Conservation (phyloP, 768 basidiomycete genomes). For the Collybia mongolica region DNA sequence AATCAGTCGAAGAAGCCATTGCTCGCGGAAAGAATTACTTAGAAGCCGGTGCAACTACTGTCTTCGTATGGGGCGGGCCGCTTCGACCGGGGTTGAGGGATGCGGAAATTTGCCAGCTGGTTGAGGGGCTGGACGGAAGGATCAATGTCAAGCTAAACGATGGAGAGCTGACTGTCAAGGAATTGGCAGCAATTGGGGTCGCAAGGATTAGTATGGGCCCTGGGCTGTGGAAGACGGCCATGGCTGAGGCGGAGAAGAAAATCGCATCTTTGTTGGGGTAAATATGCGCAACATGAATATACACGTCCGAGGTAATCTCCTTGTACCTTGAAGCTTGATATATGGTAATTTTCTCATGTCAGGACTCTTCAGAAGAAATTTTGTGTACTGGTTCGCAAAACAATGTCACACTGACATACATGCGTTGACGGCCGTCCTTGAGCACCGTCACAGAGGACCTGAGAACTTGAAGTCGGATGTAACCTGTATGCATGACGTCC, state of each 20-base stretch:
- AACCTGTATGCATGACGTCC: too few species aligned
- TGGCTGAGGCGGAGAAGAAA: neutral
- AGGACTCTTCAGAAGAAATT: too few species aligned
- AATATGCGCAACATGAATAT: too few species aligned
- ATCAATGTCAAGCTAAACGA: neutral
- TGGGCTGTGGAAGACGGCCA: neutral
- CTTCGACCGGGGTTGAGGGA: neutral
- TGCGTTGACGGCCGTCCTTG: too few species aligned
- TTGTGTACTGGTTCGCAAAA: too few species aligned
- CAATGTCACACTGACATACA: too few species aligned
- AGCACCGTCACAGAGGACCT: too few species aligned
- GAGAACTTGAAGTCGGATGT: too few species aligned
- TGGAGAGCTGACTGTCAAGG: neutral
- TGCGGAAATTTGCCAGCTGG: neutral
- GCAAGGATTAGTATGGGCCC: conserved; percentile 3
- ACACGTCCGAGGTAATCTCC: too few species aligned
- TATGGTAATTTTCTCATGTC: too few species aligned
- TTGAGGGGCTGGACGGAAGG: neutral
- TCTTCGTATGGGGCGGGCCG: conserved; percentile 2
- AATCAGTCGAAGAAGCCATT: neutral
- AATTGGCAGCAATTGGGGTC: conserved; percentile 1
- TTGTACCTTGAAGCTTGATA: too few species aligned
- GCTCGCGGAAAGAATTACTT: conserved; percentile 1
- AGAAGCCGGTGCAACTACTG: conserved; percentile 2
- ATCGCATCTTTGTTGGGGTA: too few species aligned